These are phyloP conservation scores for Neofusicoccum ribis DNA, from an alignment of 2,329 filamentous ascomycete species.

Conservation along the genomic window DNA sequence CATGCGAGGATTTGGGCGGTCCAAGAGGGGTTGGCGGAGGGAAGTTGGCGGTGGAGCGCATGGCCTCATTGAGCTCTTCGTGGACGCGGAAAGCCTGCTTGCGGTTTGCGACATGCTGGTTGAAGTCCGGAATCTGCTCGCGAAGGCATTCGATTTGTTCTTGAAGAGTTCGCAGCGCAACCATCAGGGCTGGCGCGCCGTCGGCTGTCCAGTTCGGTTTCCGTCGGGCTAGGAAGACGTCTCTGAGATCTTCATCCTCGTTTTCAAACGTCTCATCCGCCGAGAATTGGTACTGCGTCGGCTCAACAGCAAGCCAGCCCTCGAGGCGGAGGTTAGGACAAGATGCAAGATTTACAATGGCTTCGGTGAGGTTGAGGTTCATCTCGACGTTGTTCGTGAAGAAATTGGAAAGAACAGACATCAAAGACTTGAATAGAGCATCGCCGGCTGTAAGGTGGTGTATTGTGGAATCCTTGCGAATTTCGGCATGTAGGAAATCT, in stretches of 20 bases:
- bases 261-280: conserved; percentile 22
- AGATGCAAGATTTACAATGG: conserved; percentile 76
- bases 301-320: conserved; percentile 82
- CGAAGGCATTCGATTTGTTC: conserved; percentile 46
- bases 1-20: not conserved
- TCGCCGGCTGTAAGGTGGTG: conserved; percentile 62
- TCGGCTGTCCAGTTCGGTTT: conserved; percentile 38
- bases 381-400: conserved; percentile 89
- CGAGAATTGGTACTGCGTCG: conserved; percentile 46
- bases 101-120: conserved; percentile 49
- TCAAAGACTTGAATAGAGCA: conserved; percentile 53
- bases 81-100: conserved; percentile 52
- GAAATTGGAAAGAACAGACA: conserved; percentile 71
- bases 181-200: conserved; percentile 43
- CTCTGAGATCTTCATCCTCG: conserved; percentile 32
- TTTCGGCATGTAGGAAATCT: conserved; percentile 48
- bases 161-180: conserved; percentile 43
- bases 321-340: conserved; percentile 85
- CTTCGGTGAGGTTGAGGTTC: conserved; percentile 83
- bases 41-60: conserved; percentile 28
- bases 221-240: conserved; percentile 37
- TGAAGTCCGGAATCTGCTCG: conserved; percentile 46
- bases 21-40: conserved; percentile 28
- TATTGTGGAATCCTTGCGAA: conserved; percentile 63
- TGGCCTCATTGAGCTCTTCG: conserved; percentile 45